Percentiles rank a stretch among this genome's conserved stretches.
Evolutionary conservation across 2,329 filamentous ascomycete genomes (phyloP).

Genomic region (Xylariales sp.): DNA sequence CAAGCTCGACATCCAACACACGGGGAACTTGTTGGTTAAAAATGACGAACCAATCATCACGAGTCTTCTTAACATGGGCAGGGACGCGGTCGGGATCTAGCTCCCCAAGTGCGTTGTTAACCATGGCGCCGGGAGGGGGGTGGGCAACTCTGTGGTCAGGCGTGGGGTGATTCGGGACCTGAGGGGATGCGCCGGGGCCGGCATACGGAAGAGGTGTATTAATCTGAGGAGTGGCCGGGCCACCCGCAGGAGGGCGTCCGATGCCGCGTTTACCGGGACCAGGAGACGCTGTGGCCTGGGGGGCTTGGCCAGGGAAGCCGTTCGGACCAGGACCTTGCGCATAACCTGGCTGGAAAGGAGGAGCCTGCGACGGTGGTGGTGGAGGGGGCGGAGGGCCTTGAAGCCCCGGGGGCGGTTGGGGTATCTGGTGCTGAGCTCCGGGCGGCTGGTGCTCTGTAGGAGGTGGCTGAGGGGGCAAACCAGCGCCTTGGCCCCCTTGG

Average conservation of each 20-base stretch:
- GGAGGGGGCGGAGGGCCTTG: conserved; percentile 69
- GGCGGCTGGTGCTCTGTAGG: conserved; percentile 71
- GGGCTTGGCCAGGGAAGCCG: conserved; percentile 84
- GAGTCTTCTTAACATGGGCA: conserved; percentile 87
- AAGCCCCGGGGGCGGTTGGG: conserved; percentile 78
- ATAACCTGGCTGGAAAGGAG: conserved; percentile 78
- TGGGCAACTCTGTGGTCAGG: conserved; percentile 69
- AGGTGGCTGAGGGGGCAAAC: conserved; percentile 76
- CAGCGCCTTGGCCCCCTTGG: conserved; percentile 82
- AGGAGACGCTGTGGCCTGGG: conserved; percentile 86
- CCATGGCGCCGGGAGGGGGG: conserved; percentile 60
- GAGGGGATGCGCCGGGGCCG: conserved; percentile 83
- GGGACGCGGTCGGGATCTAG: conserved; percentile 88
- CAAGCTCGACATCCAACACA: conserved; percentile 89
- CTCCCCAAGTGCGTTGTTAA: conserved; percentile 79
- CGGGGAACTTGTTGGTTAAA: conserved; percentile 95
- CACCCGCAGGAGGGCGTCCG: conserved; percentile 71
- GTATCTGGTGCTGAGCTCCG: conserved; percentile 70
- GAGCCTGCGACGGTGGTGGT: conserved; percentile 71
- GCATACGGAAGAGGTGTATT: conserved; percentile 88
- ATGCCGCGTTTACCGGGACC: conserved; percentile 79
- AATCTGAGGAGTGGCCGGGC: conserved; percentile 91
- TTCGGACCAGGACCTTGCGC: conserved; percentile 68
- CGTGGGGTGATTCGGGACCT: conserved; percentile 83
- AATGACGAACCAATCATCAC: conserved; percentile 93